These are phyloP conservation scores for Tolypocladium ophioglossoides DNA, from an alignment of 2,329 filamentous ascomycete species.

Conservation along the genomic window DNA sequence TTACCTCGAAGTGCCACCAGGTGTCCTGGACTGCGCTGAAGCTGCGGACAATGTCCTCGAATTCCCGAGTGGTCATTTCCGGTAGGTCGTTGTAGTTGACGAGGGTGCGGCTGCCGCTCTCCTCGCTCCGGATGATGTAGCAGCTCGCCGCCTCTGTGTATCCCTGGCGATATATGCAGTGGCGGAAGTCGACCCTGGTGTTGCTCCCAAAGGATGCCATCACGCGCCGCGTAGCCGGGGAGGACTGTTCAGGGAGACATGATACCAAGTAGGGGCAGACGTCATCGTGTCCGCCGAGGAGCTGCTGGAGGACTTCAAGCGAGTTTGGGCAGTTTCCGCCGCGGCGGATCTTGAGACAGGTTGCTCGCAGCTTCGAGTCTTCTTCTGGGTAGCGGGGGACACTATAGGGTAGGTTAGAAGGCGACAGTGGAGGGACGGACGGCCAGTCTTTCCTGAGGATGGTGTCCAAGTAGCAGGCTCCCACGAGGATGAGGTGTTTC, in stretches of 20 bases:
- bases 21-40: constrained; percentile 25
- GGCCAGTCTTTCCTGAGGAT: constrained; percentile 45
- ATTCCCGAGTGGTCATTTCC: constrained; percentile 57
- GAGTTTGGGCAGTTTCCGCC: constrained; percentile 67
- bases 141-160: constrained; percentile 51
- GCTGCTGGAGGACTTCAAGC: constrained; percentile 58
- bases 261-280: constrained; percentile 34
- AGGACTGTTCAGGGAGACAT: constrained; percentile 41
- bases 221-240: constrained; percentile 41
- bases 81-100: constrained; percentile 58
- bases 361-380: constrained; percentile 63
- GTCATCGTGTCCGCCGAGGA: constrained; percentile 24
- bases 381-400: constrained; percentile 57
- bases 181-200: constrained; percentile 34
- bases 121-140: constrained; percentile 55
- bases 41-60: constrained; percentile 30
- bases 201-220: constrained; percentile 38
- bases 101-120: constrained; percentile 53
- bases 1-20: constrained; percentile 67
- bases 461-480: constrained; percentile 62
- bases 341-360: constrained; percentile 44
- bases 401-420: constrained; percentile 23
- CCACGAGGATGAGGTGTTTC: constrained; percentile 52
- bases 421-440: not conserved
- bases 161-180: constrained; percentile 49